phyloP scores from a whole-genome alignment of 371 early-diverging fungal genomes.

The Mortierella sp. region DNA sequence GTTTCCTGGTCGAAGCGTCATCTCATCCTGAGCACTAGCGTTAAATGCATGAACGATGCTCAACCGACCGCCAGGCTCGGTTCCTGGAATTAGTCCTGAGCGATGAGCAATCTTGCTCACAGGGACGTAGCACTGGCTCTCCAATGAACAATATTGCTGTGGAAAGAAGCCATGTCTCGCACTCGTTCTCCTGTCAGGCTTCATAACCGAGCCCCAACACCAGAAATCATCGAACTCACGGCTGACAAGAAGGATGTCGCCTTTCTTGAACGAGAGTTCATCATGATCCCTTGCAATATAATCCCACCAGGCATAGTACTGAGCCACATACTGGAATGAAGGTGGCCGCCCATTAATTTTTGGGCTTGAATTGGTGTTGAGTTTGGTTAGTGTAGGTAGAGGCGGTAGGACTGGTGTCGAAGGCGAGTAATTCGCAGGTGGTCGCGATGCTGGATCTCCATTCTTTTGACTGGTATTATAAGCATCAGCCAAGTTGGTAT shows the following conservation, averaged over 20 bases:
- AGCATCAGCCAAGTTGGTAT: conserved; percentile 39
- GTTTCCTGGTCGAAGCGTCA: conserved; percentile 49
- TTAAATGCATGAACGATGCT: conserved; percentile 43
- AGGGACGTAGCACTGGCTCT: conserved; percentile 49
- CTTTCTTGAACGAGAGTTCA: conserved; percentile 52
- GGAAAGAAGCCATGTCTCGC: conserved; percentile 55
- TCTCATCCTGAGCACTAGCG: conserved; percentile 35
- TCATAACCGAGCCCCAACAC: conserved; percentile 53
- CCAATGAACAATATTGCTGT: conserved; percentile 45
- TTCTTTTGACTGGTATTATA: conserved; percentile 15
- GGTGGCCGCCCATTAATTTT: conserved; percentile 37
- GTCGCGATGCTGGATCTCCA: conserved; percentile 14
- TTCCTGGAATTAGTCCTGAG: conserved; percentile 20
- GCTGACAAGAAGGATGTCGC: conserved; percentile 44
- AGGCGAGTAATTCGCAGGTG: conserved; percentile 24
- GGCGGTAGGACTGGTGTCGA: conserved; percentile 39
- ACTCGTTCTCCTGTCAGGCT: conserved; percentile 41
- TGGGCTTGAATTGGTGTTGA: conserved; percentile 27
- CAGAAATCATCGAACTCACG: conserved; percentile 55
- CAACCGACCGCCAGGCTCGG: conserved; percentile 43
- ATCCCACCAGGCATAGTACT: conserved; percentile 56
- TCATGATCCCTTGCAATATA: conserved; percentile 53
- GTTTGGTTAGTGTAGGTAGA: conserved; percentile 37
- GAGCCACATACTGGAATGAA: conserved; percentile 51
- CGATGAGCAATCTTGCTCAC: conserved; percentile 29